phyloP scores from a whole-genome alignment of 805 yeast genomes.

The Tetrapisispora fleetii region DNA sequence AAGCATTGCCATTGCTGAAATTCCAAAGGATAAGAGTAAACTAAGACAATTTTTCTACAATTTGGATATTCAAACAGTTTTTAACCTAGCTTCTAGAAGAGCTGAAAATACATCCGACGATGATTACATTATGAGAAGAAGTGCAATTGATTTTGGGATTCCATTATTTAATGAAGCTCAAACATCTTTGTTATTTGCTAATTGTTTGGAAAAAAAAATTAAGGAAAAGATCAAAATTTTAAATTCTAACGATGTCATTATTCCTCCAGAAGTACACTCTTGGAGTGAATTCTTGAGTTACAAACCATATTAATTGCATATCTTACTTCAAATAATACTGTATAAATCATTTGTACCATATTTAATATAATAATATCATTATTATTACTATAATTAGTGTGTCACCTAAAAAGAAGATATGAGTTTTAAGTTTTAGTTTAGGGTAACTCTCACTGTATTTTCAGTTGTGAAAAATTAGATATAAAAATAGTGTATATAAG shows the following conservation, averaged over 20 bases:
- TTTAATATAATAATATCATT: background rate
- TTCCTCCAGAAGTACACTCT: constrained; percentile 82
- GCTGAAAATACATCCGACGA: constrained; percentile 78
- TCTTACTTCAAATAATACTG: background rate
- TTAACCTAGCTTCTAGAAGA: constrained; percentile 83
- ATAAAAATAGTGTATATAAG: no score
- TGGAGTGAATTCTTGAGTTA: constrained; percentile 83
- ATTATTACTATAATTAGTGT: no score
- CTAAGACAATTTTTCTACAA: constrained; percentile 88
- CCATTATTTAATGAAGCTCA: constrained; percentile 96
- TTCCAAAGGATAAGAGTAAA: constrained; percentile 87
- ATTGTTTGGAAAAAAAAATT: constrained; percentile 66
- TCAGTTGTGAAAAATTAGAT: no score
- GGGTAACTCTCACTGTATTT: no score
- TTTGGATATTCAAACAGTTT: constrained; percentile 74
- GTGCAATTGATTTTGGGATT: constrained; percentile 95
- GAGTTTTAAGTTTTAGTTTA: no score
- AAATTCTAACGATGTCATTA: constrained; percentile 40
- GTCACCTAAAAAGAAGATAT: no score
- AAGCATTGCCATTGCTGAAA: constrained; percentile 56
- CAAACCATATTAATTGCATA: background rate
- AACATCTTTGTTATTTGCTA: constrained; percentile 79
- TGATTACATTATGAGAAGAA: constrained; percentile 97
- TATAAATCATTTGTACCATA: background rate
- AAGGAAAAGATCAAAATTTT: constrained; percentile 38